Evolutionary conservation across 371 early-diverging fungal species (phyloP).

Genomic region (Chytridium lagenaria): DNA sequence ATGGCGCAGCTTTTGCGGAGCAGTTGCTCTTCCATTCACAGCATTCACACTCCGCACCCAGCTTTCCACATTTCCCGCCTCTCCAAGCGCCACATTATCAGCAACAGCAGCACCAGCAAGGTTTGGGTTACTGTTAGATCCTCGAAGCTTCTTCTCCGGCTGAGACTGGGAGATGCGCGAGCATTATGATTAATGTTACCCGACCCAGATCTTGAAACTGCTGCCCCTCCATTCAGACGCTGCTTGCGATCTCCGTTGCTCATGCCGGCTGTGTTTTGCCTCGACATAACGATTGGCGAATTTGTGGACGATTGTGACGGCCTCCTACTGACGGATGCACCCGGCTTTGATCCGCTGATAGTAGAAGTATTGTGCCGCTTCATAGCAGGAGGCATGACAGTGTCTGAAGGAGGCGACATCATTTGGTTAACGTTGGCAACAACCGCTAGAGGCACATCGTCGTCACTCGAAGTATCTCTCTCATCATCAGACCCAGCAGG

Average conservation of each 20-base stretch:
- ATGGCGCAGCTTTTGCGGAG: no score
- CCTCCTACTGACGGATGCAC: conserved; percentile 7
- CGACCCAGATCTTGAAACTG: no score
- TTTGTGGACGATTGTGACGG: background rate
- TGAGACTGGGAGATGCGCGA: background rate
- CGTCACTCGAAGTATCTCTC: background rate
- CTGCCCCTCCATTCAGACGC: no score
- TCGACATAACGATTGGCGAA: background rate
- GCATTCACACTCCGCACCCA: conserved; percentile 17
- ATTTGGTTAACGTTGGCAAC: background rate
- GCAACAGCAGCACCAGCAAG: background rate
- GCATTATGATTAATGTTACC: no score
- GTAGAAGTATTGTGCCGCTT: background rate
- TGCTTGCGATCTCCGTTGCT: background rate
- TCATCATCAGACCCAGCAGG: background rate
- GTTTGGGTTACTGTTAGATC: background rate
- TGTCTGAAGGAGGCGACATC: conserved; percentile 4
- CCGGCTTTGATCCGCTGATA: background rate
- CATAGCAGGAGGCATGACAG: background rate
- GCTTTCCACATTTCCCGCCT: conserved; percentile 9
- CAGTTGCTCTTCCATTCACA: no score
- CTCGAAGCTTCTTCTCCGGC: background rate
- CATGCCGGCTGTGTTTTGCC: background rate
- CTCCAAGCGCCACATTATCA: background rate
- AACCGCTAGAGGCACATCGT: background rate